Conservation (phyloP, 179 eudicot species). For the Silene coronaria region DNA sequence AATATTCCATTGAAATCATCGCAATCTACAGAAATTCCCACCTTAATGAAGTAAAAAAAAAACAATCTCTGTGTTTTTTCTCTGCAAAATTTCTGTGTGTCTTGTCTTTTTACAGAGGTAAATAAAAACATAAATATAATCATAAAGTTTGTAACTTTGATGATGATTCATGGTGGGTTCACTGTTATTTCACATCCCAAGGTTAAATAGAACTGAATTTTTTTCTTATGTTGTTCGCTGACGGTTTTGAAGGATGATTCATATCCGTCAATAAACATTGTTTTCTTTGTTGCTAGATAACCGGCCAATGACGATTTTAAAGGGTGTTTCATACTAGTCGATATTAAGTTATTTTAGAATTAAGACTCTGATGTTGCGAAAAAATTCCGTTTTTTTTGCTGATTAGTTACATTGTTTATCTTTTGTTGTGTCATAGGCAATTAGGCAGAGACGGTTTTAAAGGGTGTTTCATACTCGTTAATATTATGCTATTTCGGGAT, state of each 20-base stretch:
- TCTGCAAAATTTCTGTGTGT: slow-evolving; percentile 9
- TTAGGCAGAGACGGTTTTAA: too few relatives aligned
- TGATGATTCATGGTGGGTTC: slow-evolving; percentile 15
- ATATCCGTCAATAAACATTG: background rate
- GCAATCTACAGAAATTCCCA: slow-evolving; percentile 15
- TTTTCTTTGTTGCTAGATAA: too few relatives aligned
- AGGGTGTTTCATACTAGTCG: background rate
- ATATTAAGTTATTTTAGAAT: background rate
- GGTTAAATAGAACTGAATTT: background rate
- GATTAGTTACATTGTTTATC: slow-evolving; percentile 1
- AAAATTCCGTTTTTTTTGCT: too few relatives aligned
- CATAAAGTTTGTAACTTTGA: slow-evolving; percentile 7
- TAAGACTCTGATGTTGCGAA: background rate
- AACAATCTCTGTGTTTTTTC: slow-evolving; percentile 12
- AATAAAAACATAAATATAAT: background rate
- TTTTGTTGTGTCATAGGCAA: too few relatives aligned
- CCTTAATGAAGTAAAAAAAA: background rate
- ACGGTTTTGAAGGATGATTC: background rate
- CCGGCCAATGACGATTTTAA: too few relatives aligned
- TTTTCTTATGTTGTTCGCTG: background rate
- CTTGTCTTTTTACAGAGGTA: background rate
- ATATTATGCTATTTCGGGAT: background rate
- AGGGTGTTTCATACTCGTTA: background rate
- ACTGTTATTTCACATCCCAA: slow-evolving; percentile 7
- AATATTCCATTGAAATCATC: slow-evolving; percentile 21